These are phyloP conservation scores for Oryza longistaminata DNA, from an alignment of 176 grass and related monocot genomes.

Conservation along the genomic window DNA sequence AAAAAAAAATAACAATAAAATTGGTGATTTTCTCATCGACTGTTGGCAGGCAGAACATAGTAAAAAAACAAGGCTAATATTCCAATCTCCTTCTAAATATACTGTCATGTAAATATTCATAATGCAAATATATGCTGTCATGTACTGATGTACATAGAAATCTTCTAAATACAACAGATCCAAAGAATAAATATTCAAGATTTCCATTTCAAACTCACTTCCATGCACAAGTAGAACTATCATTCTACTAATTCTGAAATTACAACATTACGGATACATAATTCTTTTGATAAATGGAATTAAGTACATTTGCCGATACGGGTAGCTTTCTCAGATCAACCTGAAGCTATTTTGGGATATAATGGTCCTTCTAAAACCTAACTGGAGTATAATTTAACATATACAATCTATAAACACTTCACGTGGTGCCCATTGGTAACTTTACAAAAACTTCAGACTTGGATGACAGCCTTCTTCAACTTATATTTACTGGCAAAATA, in stretches of 20 bases:
- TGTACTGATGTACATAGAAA: background rate
- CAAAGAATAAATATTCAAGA: background rate
- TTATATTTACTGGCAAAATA: constrained; percentile 70
- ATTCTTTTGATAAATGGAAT: background rate
- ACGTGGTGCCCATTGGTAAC: constrained; percentile 51
- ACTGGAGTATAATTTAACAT: background rate
- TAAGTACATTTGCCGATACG: background rate
- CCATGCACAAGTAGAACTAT: background rate
- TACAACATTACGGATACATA: background rate
- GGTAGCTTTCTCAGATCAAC: background rate
- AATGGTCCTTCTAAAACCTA: background rate
- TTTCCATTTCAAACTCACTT: background rate
- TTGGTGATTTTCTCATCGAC: background rate
- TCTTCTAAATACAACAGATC: background rate
- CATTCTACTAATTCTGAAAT: background rate
- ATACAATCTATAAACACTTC: constrained; percentile 26
- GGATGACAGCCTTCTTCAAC: constrained; percentile 57
- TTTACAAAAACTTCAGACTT: constrained; percentile 23
- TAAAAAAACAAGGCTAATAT: background rate
- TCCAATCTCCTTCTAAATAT: too few relatives aligned
- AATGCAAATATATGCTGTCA: background rate
- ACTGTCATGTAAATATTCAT: too few relatives aligned
- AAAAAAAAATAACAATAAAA: background rate
- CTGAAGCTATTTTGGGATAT: background rate
- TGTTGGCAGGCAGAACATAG: background rate